These are phyloP conservation scores for Neofusicoccum kwambonambiense DNA, from an alignment of 2,329 filamentous ascomycete species.

Conservation along the genomic window DNA sequence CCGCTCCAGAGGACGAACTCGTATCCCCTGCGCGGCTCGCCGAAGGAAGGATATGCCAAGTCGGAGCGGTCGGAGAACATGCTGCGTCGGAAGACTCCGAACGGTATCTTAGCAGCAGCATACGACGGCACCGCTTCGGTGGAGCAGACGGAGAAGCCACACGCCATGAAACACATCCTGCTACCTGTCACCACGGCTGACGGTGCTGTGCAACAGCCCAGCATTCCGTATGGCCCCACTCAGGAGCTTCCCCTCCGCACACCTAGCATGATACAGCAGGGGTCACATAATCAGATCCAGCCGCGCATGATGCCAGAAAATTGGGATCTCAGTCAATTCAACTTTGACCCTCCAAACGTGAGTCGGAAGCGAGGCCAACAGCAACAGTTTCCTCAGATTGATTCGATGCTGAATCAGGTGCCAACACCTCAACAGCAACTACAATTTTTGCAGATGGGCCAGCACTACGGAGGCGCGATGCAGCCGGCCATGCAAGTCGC, in stretches of 20 bases:
- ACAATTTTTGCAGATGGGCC: slow-evolving; percentile 49
- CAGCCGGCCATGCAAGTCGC: slow-evolving; percentile 35
- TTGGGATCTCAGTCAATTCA: slow-evolving; percentile 6
- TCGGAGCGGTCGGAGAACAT: slow-evolving; percentile 65
- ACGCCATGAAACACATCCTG: slow-evolving; percentile 79
- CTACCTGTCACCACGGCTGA: slow-evolving; percentile 58
- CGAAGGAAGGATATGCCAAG: slow-evolving; percentile 25
- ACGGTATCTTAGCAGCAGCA: slow-evolving; percentile 85
- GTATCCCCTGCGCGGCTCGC: slow-evolving; percentile 29
- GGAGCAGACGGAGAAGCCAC: slow-evolving; percentile 70
- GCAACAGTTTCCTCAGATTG: slow-evolving; percentile 52
- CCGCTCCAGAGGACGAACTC: slow-evolving; percentile 40
- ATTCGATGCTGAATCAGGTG: slow-evolving; percentile 62
- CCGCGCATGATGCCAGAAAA: neutral
- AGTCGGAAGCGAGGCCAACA: slow-evolving; percentile 42
- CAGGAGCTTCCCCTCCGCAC: slow-evolving; percentile 39
- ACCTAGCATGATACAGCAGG: slow-evolving; percentile 20
- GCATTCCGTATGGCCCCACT: slow-evolving; percentile 29
- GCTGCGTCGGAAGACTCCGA: slow-evolving; percentile 87
- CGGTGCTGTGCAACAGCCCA: slow-evolving; percentile 32
- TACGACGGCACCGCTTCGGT: slow-evolving; percentile 77
- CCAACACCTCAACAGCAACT: slow-evolving; percentile 55
- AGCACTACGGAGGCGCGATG: slow-evolving; percentile 32
- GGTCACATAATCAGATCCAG: slow-evolving; percentile 6
- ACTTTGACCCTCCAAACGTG: slow-evolving; percentile 14